Conservation (phyloP, 2,329 filamentous ascomycete genomes). For the Akanthomyces uredinophilus region DNA sequence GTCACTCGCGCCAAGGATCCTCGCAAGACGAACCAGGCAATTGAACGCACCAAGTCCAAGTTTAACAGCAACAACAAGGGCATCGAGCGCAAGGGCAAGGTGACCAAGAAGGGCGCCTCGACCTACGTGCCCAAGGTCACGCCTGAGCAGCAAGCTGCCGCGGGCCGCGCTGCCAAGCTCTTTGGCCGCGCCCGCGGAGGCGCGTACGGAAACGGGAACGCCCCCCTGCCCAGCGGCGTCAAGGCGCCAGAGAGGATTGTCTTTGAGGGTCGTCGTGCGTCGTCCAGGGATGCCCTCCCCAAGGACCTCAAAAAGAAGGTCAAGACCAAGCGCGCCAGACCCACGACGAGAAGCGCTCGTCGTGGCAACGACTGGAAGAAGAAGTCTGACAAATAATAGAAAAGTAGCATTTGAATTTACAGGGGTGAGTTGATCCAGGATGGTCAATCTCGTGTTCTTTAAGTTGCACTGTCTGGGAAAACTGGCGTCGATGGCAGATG, state of each 20-base stretch:
- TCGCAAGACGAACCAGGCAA: conserved; percentile 51
- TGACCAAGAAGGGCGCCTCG: conserved; percentile 26
- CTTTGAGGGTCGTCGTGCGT: conserved; percentile 78
- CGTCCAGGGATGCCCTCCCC: conserved; percentile 57
- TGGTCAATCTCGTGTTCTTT: not conserved
- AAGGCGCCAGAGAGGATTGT: conserved; percentile 65
- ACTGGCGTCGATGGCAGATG: conserved; percentile 1
- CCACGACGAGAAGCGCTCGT: conserved; percentile 34
- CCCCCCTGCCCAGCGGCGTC: conserved; percentile 26
- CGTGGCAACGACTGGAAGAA: conserved; percentile 43
- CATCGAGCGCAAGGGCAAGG: not conserved
- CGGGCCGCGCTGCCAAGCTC: conserved; percentile 69
- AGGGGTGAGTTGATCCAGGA: not conserved
- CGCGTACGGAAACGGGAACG: conserved; percentile 33
- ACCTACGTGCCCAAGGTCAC: conserved; percentile 67
- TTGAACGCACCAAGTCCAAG: conserved; percentile 29
- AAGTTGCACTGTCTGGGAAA: not conserved
- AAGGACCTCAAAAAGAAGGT: conserved; percentile 52
- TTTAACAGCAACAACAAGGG: conserved; percentile 24
- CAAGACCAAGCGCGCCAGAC: conserved; percentile 39
- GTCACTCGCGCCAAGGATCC: conserved; percentile 80
- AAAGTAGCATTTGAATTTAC: not conserved
- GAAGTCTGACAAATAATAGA: conserved; percentile 16
- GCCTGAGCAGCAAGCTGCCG: conserved; percentile 62
- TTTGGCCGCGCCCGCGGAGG: conserved; percentile 59